A percentile compares a stretch with the other conserved stretches of the same genome.
Conservation (phyloP, 2,329 filamentous ascomycete genomes). For the Emmonsia crescens region DNA sequence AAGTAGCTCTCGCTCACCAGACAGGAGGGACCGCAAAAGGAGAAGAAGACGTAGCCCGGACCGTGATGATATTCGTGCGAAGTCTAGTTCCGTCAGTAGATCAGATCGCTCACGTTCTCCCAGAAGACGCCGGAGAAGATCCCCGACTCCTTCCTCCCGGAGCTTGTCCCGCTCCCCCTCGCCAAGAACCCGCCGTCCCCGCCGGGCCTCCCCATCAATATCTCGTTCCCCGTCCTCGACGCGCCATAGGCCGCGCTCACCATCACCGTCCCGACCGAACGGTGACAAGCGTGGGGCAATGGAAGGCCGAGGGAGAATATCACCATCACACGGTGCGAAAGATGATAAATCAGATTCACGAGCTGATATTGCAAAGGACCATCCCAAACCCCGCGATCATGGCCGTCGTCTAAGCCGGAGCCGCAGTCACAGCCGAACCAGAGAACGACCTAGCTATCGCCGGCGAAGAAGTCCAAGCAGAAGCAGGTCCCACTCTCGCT, state of each 20-base stretch:
- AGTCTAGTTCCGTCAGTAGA: conserved; percentile 39
- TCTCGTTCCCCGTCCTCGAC: conserved; percentile 31
- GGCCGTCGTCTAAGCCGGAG: conserved; percentile 33
- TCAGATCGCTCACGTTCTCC: conserved; percentile 46
- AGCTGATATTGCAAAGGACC: conserved; percentile 42
- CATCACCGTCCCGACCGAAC: conserved; percentile 26
- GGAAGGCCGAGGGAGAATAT: conserved; percentile 32
- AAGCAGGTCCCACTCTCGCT: conserved; percentile 18
- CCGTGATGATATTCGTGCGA: conserved; percentile 32
- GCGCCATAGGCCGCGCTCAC: conserved; percentile 28
- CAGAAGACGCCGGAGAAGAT: conserved; percentile 37
- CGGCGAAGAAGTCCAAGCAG: conserved; percentile 19
- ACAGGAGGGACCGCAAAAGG: conserved; percentile 25
- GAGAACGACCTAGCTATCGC: conserved; percentile 23
- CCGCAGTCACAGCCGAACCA: conserved; percentile 6
- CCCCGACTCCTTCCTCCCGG: conserved; percentile 30
- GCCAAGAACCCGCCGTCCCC: conserved; percentile 19
- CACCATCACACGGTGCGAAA: conserved; percentile 33
- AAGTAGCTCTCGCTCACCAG: conserved; percentile 32
- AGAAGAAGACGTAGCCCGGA: conserved; percentile 28
- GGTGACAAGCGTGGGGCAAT: conserved; percentile 19
- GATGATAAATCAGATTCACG: conserved; percentile 33
- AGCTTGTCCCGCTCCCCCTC: conserved; percentile 28
- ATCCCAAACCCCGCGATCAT: conserved; percentile 29
- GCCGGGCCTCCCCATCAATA: conserved; percentile 5